Percentiles rank a stretch among this genome's conserved stretches.
These are phyloP conservation scores for Ascochyta lentis DNA, from an alignment of 2,329 filamentous ascomycete genomes.

Conservation along the genomic window DNA sequence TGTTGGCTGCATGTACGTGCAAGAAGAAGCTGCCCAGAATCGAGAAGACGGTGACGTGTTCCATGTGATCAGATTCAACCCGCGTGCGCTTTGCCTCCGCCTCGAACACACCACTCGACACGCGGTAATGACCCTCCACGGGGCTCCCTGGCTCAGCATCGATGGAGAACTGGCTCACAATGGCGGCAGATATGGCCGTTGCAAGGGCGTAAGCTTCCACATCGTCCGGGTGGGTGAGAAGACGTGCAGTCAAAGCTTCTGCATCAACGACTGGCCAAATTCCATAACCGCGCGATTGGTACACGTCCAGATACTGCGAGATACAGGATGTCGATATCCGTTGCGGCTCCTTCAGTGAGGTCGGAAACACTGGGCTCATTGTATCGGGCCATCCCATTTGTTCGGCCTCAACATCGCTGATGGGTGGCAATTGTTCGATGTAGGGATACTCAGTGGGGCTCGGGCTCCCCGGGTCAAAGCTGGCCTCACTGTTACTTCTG, in stretches of 20 bases:
- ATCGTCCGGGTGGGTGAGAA: constrained; percentile 42
- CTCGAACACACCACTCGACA: constrained; percentile 41
- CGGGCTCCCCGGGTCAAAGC: constrained; percentile 41
- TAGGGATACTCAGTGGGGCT: constrained; percentile 36
- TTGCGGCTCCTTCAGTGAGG: constrained; percentile 24
- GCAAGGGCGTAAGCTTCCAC: constrained; percentile 43
- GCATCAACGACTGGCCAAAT: constrained; percentile 48
- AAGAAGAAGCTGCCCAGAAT: constrained; percentile 43
- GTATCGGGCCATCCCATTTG: constrained; percentile 36
- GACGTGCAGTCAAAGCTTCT: constrained; percentile 39
- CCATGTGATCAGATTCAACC: constrained; percentile 39
- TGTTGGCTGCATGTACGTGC: constrained; percentile 45
- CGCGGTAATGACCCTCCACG: constrained; percentile 41
- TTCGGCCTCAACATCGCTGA: constrained; percentile 28
- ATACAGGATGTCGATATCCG: constrained; percentile 43
- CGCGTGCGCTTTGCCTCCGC: constrained; percentile 38
- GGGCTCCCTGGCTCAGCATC: constrained; percentile 41
- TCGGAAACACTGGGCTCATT: constrained; percentile 25
- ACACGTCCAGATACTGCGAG: constrained; percentile 43
- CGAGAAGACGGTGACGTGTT: constrained; percentile 40
- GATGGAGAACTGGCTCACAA: constrained; percentile 45
- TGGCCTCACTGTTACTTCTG: constrained; percentile 44
- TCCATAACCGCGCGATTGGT: constrained; percentile 39
- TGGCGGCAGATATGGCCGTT: constrained; percentile 43
- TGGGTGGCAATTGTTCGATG: constrained; percentile 31